A percentile compares a stretch with the other conserved stretches of the same genome.
Conservation (phyloP, 169 alveolate genomes). For the Plasmodium coatneyi region DNA sequence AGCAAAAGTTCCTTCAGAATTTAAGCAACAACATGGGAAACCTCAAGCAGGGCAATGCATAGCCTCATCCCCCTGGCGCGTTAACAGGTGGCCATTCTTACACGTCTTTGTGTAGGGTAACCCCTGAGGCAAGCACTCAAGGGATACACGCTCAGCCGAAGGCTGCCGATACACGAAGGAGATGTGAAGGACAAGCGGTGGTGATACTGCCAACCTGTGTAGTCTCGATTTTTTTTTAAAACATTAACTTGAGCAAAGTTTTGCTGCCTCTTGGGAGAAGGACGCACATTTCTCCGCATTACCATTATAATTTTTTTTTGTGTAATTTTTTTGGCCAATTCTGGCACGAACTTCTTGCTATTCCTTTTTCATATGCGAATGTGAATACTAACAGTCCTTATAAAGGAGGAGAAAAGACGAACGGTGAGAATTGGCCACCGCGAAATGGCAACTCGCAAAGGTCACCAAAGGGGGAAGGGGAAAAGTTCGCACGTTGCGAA, state of each 20-base stretch:
- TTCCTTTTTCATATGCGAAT: background rate
- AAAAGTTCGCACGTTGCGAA: background rate
- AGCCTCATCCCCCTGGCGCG: background rate
- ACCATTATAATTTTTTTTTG: too few relatives aligned
- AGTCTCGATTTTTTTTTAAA: background rate
- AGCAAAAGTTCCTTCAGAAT: constrained; percentile 52
- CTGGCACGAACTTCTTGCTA: background rate
- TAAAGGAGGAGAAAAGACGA: background rate
- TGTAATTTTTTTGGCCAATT: background rate
- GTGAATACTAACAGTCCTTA: background rate
- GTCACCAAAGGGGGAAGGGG: background rate
- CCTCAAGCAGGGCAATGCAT: constrained; percentile 8
- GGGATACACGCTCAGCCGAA: background rate
- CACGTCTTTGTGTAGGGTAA: background rate
- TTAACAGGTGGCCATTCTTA: background rate
- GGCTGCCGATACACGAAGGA: background rate
- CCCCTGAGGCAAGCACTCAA: too few relatives aligned
- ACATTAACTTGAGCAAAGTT: background rate
- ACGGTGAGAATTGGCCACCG: background rate
- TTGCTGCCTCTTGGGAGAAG: background rate
- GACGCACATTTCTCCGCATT: background rate
- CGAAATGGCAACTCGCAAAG: background rate
- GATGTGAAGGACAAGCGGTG: background rate
- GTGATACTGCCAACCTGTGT: background rate
- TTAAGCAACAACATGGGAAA: constrained; percentile 21